Conservation (phyloP, 139 green algal species). For the Chlamydomonas sp. region DNA sequence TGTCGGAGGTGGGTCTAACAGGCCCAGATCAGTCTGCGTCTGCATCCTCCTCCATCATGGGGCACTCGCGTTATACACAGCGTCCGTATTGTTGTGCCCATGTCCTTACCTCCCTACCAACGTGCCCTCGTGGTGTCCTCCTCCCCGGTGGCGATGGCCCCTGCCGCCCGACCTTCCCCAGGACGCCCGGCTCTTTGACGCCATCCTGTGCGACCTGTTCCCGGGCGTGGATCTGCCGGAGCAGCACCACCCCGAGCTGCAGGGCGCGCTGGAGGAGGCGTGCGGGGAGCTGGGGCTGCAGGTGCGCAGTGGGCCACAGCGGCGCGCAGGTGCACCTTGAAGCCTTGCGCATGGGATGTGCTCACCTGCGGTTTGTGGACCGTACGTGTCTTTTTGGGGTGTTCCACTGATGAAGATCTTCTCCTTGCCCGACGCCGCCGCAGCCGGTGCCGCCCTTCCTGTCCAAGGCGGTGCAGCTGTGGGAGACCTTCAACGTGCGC, state of each 20-base stretch:
- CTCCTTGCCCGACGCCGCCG: background rate
- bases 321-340: too few relatives aligned
- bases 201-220: constrained; percentile 87
- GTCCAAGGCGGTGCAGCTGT: constrained; percentile 77
- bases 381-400: background rate
- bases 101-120: background rate
- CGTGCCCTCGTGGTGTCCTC: background rate
- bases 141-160: background rate
- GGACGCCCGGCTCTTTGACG: constrained; percentile 77
- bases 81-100: too few relatives aligned
- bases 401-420: background rate
- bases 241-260: constrained; percentile 21
- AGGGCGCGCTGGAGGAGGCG: constrained; percentile 14
- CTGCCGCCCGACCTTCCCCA: constrained; percentile 5
- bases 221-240: constrained; percentile 59
- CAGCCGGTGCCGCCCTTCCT: constrained; percentile 49
- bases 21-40: too few relatives aligned
- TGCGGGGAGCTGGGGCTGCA: constrained; percentile 32
- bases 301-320: background rate
- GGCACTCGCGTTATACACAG: too few relatives aligned
- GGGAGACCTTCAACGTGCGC: constrained; percentile 83
- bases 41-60: too few relatives aligned
- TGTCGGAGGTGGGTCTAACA: constrained; percentile 48
- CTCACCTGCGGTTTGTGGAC: background rate
- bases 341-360: too few relatives aligned